Percentiles rank a stretch among this genome's conserved stretches.
Conservation (phyloP, 2,329 filamentous ascomycete genomes). For the Scedosporium dehoogii region DNA sequence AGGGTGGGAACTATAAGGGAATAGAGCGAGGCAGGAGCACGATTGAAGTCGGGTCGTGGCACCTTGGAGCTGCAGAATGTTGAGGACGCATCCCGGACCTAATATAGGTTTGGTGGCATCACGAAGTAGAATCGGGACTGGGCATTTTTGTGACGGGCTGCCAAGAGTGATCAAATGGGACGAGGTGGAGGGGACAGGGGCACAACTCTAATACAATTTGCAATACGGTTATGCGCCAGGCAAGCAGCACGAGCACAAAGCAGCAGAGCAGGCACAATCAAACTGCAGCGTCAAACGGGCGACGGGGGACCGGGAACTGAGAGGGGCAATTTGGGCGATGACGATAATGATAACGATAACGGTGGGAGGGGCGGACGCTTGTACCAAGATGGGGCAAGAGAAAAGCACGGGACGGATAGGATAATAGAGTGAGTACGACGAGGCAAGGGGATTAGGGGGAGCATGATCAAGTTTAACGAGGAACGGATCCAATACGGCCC, state of each 20-base stretch:
- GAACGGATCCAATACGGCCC: not conserved
- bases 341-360: not conserved
- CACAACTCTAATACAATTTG: not conserved
- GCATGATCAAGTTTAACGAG: not conserved
- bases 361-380: no score
- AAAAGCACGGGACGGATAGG: no score
- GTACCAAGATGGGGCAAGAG: no score
- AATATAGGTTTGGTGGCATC: not conserved
- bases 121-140: not conserved
- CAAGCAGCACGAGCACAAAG: no score
- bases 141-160: not conserved
- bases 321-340: not conserved
- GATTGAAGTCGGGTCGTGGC: not conserved
- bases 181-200: not conserved
- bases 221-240: no score
- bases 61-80: constrained; percentile 1
- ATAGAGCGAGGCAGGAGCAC: not conserved
- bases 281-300: not conserved
- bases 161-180: not conserved
- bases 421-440: not conserved
- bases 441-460: not conserved
- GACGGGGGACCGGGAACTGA: not conserved
- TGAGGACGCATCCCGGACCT: constrained; percentile 2
- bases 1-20: not conserved
- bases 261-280: no score